Conservation (phyloP, 2,329 filamentous ascomycete genomes). For the Fusarium zealandicum region DNA sequence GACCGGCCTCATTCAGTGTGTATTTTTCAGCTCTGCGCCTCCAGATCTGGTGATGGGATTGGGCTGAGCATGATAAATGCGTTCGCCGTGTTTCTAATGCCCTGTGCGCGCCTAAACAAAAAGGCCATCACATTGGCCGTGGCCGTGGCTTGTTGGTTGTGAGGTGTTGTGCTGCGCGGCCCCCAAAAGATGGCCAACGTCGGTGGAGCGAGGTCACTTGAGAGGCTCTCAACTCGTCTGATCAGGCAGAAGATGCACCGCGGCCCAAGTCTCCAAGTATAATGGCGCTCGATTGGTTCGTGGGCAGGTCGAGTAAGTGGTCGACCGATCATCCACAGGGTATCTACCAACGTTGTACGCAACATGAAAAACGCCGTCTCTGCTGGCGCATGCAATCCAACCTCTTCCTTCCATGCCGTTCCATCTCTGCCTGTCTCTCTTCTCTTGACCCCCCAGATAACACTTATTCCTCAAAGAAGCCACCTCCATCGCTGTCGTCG, state of each 20-base stretch:
- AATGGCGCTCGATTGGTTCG: slow-evolving; percentile 17
- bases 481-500: slow-evolving; percentile 60
- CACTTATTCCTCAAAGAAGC: slow-evolving; percentile 61
- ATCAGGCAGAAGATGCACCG: neutral
- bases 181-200: slow-evolving; percentile 8
- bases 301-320: slow-evolving; percentile 16
- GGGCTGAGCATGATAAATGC: neutral
- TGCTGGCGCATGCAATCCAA: slow-evolving; percentile 3
- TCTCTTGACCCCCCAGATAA: neutral
- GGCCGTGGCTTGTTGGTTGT: slow-evolving; percentile 25
- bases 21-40: neutral
- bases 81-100: slow-evolving; percentile 1
- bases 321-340: slow-evolving; percentile 21
- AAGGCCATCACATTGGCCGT: slow-evolving; percentile 6
- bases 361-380: slow-evolving; percentile 17
- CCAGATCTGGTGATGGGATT: neutral
- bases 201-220: slow-evolving; percentile 17
- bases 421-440: neutral
- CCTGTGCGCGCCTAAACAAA: neutral
- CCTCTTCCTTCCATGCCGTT: neutral
- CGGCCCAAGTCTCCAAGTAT: neutral
- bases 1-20: neutral
- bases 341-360: slow-evolving; percentile 33
- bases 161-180: slow-evolving; percentile 1
- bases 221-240: neutral